These are phyloP conservation scores for Cinnamomum micranthum DNA, from an alignment of 164 flowering plant genomes.

Conservation along the genomic window DNA sequence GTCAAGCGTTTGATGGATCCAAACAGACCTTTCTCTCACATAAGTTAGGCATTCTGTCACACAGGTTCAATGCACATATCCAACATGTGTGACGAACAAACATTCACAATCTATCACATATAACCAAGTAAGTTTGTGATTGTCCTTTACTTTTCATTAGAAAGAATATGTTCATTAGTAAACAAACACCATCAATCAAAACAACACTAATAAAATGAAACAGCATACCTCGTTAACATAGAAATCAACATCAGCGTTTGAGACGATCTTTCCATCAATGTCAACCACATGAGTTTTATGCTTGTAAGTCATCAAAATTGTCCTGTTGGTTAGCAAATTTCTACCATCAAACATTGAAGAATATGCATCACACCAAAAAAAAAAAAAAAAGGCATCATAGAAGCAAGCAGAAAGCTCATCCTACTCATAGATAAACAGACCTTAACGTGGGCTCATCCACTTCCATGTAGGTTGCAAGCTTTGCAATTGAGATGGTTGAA, in stretches of 20 bases:
- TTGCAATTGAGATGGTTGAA: conserved; percentile 77
- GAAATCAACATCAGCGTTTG: conserved; percentile 92
- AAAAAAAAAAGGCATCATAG: not conserved
- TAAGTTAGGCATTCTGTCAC: not conserved
- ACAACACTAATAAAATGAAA: not conserved
- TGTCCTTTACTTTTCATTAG: not conserved
- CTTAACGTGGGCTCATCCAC: conserved; percentile 93
- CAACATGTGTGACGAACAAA: not conserved
- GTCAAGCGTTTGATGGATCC: not conserved
- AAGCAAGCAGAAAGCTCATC: not conserved
- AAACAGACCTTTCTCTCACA: not conserved
- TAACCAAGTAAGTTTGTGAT: no score
- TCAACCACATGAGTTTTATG: conserved; percentile 91
- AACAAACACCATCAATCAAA: not conserved
- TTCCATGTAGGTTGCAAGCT: conserved; percentile 90
- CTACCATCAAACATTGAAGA: not conserved
- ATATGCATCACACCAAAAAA: not conserved
- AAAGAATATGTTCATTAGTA: not conserved
- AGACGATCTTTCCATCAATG: conserved; percentile 64
- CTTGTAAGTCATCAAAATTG: conserved; percentile 94
- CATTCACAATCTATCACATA: not conserved
- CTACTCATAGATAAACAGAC: conserved; percentile 26
- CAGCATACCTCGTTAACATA: conserved; percentile 74
- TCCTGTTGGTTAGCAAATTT: conserved; percentile 40
- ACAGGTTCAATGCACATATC: not conserved